These are phyloP conservation scores for Boletellus deceptivus DNA, from an alignment of 1,284 basidiomycete species.

Conservation along the genomic window DNA sequence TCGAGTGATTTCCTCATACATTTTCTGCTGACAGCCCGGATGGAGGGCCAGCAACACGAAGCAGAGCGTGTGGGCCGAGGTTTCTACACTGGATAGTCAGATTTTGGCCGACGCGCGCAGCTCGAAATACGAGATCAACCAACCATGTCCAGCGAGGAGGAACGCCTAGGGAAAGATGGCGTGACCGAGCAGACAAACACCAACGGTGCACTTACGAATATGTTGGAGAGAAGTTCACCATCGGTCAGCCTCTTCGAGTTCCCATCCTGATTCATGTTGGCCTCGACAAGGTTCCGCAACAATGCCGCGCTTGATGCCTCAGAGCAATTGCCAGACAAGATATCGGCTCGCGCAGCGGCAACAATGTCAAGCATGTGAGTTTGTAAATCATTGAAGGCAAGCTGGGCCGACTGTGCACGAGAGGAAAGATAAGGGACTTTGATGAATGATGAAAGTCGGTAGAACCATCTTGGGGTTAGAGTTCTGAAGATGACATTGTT, in stretches of 20 bases:
- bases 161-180: conserved; percentile 30
- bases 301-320: conserved; percentile 37
- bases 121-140: neutral
- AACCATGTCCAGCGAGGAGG: conserved; percentile 37
- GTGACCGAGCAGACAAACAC: neutral
- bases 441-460: conserved; percentile 27
- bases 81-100: conserved; percentile 34
- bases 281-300: conserved; percentile 44
- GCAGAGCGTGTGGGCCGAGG: conserved; percentile 43
- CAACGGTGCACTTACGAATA: conserved; percentile 37
- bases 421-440: conserved; percentile 37
- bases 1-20: conserved; percentile 39
- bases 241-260: conserved; percentile 37
- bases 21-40: conserved; percentile 42
- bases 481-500: conserved; percentile 32
- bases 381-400: conserved; percentile 37
- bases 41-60: conserved; percentile 47
- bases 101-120: neutral
- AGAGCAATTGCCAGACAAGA: conserved; percentile 21
- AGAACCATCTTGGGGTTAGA: conserved; percentile 35
- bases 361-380: conserved; percentile 42
- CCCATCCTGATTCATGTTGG: conserved; percentile 40
- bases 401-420: conserved; percentile 22
- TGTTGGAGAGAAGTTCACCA: conserved; percentile 44
- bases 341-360: conserved; percentile 34